Base-by-base conservation (phyloP, 139 green algal genomes). In the Chlamydomonas incerta region DNA sequence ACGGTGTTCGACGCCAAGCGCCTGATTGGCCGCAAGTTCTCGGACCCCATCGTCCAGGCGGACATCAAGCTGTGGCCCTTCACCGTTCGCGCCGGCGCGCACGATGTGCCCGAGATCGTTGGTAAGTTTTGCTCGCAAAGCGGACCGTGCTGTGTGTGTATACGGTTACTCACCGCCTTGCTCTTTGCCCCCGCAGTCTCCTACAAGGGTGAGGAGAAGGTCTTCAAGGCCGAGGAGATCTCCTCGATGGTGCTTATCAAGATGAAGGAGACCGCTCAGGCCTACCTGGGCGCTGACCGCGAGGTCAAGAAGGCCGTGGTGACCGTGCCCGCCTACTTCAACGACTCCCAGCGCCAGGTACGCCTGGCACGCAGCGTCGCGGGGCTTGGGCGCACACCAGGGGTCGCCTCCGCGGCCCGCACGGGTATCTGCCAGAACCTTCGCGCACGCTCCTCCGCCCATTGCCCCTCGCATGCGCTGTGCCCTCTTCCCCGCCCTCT, bases 241-340 rank as follows among this genome's bases (percentile, higher is more conserved):
- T 97, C 92, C 20, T 96, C 94, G 75, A 99, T 99, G 97, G 96
- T 99, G 65, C 93, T 99, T 31, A 93, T 93, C 34, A 99, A 99
- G 95, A 99, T 99, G 97, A 98, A 96, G 92, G 97, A 99, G 88
- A 97, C 93, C 33, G 97, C 97, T 0, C 89, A 92, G 76, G 86
- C 90, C 29, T 93, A 87, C 81, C 86, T 97, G 52, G 95, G 95
- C 50, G 83, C 87, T 37, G 93, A 95, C 75, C 86, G 95, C 87
- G 88, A 94, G 52, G 93, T 99, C 35, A 99, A 98, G 91, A 94
- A 97, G 86, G 97, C 97, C 21, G 97, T 99, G 17, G 89, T 99
- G 80, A 99, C 97, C 9, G 97, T 99, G 60, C 97, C 97, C 33
- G 96, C 97, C 52, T 99, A 99, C 93, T 99, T 99, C 95, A 99